A percentile compares a stretch with the other conserved stretches of the same genome.
These are phyloP conservation scores for Microcyclosporella mali DNA, from an alignment of 2,329 filamentous ascomycete genomes.

Conservation along the genomic window DNA sequence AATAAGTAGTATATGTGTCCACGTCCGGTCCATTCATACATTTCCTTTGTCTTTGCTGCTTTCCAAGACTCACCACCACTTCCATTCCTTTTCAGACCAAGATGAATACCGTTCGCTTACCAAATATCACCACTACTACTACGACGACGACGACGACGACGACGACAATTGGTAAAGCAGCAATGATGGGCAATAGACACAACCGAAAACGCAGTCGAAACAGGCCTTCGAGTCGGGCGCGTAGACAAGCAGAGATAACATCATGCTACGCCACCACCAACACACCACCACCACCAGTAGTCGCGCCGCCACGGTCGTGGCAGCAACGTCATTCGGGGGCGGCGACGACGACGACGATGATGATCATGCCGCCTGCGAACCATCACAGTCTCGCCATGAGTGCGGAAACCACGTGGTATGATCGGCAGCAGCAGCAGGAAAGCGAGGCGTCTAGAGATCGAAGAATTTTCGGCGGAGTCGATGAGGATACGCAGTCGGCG, in stretches of 20 bases:
- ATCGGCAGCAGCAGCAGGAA: conserved; percentile 2
- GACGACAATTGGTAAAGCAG: too few relatives aligned
- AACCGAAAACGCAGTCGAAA: conserved; percentile 19
- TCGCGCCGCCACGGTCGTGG: too few relatives aligned
- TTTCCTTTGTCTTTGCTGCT: not conserved
- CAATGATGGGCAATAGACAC: conserved; percentile 13
- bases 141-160: not conserved
- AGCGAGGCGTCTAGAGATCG: conserved; percentile 15
- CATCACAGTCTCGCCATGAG: too few relatives aligned
- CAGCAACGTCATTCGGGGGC: too few relatives aligned
- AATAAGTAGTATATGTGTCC: too few relatives aligned
- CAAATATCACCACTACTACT: not conserved
- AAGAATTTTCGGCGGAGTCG: conserved; percentile 40
- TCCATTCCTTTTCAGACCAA: conserved; percentile 3
- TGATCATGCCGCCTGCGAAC: conserved; percentile 1
- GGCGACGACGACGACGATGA: too few relatives aligned
- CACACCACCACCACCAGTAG: too few relatives aligned
- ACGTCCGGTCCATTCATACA: too few relatives aligned
- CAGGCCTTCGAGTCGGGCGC: conserved; percentile 8
- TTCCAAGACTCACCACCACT: not conserved
- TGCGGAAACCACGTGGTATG: too few relatives aligned
- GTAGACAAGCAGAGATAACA: too few relatives aligned
- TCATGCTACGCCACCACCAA: too few relatives aligned
- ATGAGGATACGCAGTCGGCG: conserved; percentile 32
- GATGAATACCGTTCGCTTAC: conserved; percentile 10